Evolutionary conservation across 208 protist species (phyloP).

Genomic region (Herpetomonas samuelpessoai): DNA sequence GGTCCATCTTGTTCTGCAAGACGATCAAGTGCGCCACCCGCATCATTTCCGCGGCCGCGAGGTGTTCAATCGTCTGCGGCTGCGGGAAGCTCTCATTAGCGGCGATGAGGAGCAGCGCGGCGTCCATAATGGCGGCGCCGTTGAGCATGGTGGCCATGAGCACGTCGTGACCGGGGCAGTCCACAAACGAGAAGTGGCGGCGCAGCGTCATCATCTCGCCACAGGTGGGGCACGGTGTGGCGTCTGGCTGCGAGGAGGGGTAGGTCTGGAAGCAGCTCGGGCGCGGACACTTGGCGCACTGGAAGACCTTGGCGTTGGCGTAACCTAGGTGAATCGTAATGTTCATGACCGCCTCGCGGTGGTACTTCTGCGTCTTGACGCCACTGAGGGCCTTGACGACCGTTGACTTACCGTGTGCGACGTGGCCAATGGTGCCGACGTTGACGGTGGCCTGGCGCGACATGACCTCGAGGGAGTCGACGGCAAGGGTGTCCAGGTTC

Average conservation of each 20-base stretch:
- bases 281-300: slow-evolving; percentile 81
- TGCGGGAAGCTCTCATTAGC: slow-evolving; percentile 99
- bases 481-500: slow-evolving; percentile 81
- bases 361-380: slow-evolving; percentile 99
- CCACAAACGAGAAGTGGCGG: slow-evolving; percentile 99
- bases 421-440: slow-evolving; percentile 99
- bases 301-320: slow-evolving; percentile 99
- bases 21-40: slow-evolving; percentile 98
- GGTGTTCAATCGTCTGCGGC: slow-evolving; percentile 93
- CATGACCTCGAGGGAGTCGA: slow-evolving; percentile 97
- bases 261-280: slow-evolving; percentile 94
- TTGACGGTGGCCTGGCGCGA: slow-evolving; percentile 99
- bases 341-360: slow-evolving; percentile 99
- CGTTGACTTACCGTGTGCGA: slow-evolving; percentile 99
- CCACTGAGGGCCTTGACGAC: slow-evolving; percentile 99
- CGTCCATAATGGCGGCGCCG: slow-evolving; percentile 99
- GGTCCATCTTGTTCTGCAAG: slow-evolving; percentile 99
- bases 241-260: slow-evolving; percentile 89
- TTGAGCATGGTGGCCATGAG: slow-evolving; percentile 99
- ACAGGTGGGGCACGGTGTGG: slow-evolving; percentile 70
- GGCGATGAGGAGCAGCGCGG: slow-evolving; percentile 99
- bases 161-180: slow-evolving; percentile 99
- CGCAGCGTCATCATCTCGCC: slow-evolving; percentile 66
- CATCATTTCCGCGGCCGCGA: slow-evolving; percentile 99
- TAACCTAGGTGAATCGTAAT: slow-evolving; percentile 99